Conservation (phyloP, 1,284 basidiomycete species). For the Neonothopanus nambi region DNA sequence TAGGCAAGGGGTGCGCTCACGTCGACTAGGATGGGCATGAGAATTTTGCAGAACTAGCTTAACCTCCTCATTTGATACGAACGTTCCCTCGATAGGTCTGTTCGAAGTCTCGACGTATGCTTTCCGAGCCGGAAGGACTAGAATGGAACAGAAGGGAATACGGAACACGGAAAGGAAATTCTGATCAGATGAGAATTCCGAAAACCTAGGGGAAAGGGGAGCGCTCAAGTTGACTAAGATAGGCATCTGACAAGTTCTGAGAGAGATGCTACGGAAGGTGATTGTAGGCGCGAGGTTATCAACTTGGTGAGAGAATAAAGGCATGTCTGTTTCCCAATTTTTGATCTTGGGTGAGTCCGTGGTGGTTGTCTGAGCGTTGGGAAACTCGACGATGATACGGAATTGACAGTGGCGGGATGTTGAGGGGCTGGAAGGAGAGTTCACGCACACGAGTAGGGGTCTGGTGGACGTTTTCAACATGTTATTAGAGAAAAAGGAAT, state of each 20-base stretch:
- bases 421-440: neutral
- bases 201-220: too few relatives aligned
- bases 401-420: neutral
- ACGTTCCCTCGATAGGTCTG: too few relatives aligned
- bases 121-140: too few relatives aligned
- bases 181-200: too few relatives aligned
- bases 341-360: neutral
- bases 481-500: neutral
- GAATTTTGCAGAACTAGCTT: too few relatives aligned
- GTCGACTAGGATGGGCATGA: too few relatives aligned
- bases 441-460: neutral
- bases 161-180: too few relatives aligned
- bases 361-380: neutral
- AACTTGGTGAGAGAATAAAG: conserved; percentile 4
- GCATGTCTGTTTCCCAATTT: conserved; percentile 8
- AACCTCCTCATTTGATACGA: too few relatives aligned
- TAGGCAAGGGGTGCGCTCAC: too few relatives aligned
- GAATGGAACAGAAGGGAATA: too few relatives aligned
- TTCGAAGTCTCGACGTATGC: too few relatives aligned
- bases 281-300: conserved; percentile 6
- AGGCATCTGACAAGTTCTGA: neutral
- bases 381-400: conserved; percentile 5
- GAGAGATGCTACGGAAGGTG: conserved; percentile 2
- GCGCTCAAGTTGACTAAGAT: conserved; percentile 1
- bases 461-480: neutral